phyloP scores from a whole-genome alignment of 306 rosid genomes.

The Neltuma alba region DNA sequence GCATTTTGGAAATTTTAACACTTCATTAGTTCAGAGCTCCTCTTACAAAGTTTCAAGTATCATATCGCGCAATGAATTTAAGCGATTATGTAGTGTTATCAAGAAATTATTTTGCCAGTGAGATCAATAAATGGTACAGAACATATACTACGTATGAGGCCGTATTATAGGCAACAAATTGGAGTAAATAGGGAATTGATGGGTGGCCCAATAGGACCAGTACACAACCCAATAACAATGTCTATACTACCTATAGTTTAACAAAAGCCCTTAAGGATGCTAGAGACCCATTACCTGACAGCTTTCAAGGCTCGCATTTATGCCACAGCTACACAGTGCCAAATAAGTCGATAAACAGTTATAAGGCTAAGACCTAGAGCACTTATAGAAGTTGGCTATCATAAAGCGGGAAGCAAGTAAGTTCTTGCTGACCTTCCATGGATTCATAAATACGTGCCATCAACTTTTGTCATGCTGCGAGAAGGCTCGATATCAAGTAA shows the following conservation, averaged over 20 bases:
- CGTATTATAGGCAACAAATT: conserved; percentile 2
- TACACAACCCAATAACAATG: conserved; percentile 12
- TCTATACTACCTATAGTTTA: conserved; percentile 4
- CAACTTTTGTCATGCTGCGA: conserved; percentile 27
- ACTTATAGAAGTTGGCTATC: conserved; percentile 27
- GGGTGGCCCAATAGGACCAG: background rate
- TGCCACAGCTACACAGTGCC: conserved; percentile 30
- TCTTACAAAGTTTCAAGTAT: background rate
- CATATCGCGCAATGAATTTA: background rate
- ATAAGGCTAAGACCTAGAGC: conserved; percentile 16
- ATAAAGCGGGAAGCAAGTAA: conserved; percentile 25
- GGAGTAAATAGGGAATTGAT: conserved; percentile 19
- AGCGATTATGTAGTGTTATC: background rate
- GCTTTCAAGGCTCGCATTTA: conserved; percentile 17
- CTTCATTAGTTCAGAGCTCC: background rate
- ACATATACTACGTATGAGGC: background rate
- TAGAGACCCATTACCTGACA: conserved; percentile 26
- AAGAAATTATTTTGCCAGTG: background rate
- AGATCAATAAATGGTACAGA: conserved; percentile 22
- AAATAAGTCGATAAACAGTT: conserved; percentile 5
- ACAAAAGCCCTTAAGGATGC: background rate
- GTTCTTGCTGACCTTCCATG: conserved; percentile 25
- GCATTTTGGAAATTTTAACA: background rate
- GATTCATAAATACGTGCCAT: conserved; percentile 34
- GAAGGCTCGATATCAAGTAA: conserved; percentile 19